phyloP scores from a whole-genome alignment of 208 protist species.

The Jaenimonas drosophilae region DNA sequence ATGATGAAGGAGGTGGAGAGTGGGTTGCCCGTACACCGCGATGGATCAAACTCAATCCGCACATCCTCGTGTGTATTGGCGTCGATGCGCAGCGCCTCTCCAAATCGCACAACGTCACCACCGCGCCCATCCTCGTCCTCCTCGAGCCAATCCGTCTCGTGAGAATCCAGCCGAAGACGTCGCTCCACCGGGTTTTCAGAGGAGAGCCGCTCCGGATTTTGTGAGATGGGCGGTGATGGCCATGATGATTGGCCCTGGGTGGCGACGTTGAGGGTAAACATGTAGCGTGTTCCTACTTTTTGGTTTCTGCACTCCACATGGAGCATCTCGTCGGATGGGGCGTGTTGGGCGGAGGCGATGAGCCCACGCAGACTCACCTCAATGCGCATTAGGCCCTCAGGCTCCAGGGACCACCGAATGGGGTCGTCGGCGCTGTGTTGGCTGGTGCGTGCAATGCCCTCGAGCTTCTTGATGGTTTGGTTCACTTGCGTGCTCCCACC shows the following conservation, averaged over 20 bases:
- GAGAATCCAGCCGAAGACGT: constrained; percentile 1
- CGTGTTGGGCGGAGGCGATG: background rate
- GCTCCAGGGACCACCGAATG: constrained; percentile 1
- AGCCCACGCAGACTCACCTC: constrained; percentile 1
- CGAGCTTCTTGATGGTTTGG: background rate
- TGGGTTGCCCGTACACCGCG: constrained; percentile 1
- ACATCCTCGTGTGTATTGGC: background rate
- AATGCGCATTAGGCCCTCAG: constrained; percentile 4
- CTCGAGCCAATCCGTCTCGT: no score
- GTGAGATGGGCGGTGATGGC: no score
- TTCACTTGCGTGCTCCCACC: background rate
- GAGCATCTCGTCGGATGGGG: background rate
- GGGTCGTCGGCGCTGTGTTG: background rate
- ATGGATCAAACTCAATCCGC: background rate
- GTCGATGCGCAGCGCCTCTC: background rate
- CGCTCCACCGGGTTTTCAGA: background rate
- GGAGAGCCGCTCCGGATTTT: background rate
- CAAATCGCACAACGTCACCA: no score
- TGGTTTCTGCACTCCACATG: background rate
- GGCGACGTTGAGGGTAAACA: background rate
- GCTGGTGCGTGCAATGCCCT: background rate
- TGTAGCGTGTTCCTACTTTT: background rate
- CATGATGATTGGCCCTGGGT: constrained; percentile 3
- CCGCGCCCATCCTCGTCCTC: no score
- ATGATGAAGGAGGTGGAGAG: constrained; percentile 3